Conservation (phyloP, 139 green algal genomes). For the Nannochloris sp. region DNA sequence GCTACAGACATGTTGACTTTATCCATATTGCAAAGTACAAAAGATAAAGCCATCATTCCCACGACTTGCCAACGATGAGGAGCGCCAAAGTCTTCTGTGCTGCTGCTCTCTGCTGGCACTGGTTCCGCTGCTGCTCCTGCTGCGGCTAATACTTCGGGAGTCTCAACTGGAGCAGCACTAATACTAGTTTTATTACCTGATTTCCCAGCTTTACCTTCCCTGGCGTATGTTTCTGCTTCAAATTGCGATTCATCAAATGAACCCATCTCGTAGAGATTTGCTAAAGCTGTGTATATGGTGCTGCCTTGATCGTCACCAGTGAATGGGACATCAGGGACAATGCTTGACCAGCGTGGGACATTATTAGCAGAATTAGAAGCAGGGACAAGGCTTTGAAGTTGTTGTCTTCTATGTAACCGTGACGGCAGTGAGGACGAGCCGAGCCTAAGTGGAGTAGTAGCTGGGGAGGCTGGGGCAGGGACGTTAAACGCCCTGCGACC, state of each 20-base stretch:
- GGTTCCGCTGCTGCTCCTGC: neutral
- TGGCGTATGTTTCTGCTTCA: neutral
- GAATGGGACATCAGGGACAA: conserved; percentile 18
- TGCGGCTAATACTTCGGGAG: neutral
- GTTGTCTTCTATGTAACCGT: no score
- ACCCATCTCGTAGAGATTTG: neutral
- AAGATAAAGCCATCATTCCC: conserved; percentile 56
- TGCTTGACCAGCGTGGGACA: neutral
- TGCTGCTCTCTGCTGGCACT: conserved; percentile 3
- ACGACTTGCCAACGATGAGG: conserved; percentile 53
- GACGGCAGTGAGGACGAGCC: no score
- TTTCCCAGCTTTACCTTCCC: neutral
- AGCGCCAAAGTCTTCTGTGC: conserved; percentile 1
- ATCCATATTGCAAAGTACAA: conserved; percentile 97
- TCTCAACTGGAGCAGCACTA: neutral
- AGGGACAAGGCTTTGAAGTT: no score
- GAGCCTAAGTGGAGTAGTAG: no score
- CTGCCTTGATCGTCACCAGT: conserved; percentile 31
- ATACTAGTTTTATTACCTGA: neutral
- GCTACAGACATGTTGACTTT: conserved; percentile 99
- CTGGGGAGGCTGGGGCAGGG: no score
- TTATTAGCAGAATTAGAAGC: no score
- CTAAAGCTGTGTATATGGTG: conserved; percentile 25
- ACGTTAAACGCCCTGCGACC: no score
- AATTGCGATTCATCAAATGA: conserved; percentile 15